Percentiles rank a stretch among this genome's conserved stretches.
phyloP scores from a whole-genome alignment of 352 stramenopile genomes.

The Sclerospora graminicola region DNA sequence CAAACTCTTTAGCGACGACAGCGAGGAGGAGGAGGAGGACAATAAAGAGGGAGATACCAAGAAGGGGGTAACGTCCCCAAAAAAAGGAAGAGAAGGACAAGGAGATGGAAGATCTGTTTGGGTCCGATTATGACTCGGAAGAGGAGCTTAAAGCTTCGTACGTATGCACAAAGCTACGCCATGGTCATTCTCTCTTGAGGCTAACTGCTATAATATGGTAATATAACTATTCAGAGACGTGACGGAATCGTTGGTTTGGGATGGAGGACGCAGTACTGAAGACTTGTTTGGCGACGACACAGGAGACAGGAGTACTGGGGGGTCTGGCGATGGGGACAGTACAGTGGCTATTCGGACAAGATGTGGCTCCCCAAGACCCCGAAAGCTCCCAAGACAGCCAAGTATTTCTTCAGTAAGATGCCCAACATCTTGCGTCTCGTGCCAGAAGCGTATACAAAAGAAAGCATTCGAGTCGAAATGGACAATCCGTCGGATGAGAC shows the following conservation, averaged over 20 bases:
- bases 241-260: conserved; percentile 69
- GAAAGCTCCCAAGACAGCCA: conserved; percentile 48
- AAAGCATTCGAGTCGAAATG: conserved; percentile 72
- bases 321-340: conserved; percentile 20
- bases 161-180: conserved; percentile 3
- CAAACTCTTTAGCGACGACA: conserved; percentile 68
- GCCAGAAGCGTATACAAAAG: conserved; percentile 64
- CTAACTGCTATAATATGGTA: conserved; percentile 1
- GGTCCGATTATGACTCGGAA: conserved; percentile 83
- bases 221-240: conserved; percentile 42
- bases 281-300: conserved; percentile 39
- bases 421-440: conserved; percentile 80
- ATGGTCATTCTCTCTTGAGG: not conserved
- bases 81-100: conserved; percentile 48
- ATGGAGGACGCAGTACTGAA: conserved; percentile 37
- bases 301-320: conserved; percentile 14
- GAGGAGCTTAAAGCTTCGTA: conserved; percentile 85
- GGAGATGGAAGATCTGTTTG: conserved; percentile 85
- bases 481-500: conserved; percentile 73
- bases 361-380: conserved; percentile 72
- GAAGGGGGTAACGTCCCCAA: conserved; percentile 12
- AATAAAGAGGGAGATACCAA: conserved; percentile 12
- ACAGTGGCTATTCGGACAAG: conserved; percentile 32
- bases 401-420: conserved; percentile 73
- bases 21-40: conserved; percentile 32